These are phyloP conservation scores for Fusarium pseudonygamai DNA, from an alignment of 2,329 filamentous ascomycete genomes.

Conservation along the genomic window DNA sequence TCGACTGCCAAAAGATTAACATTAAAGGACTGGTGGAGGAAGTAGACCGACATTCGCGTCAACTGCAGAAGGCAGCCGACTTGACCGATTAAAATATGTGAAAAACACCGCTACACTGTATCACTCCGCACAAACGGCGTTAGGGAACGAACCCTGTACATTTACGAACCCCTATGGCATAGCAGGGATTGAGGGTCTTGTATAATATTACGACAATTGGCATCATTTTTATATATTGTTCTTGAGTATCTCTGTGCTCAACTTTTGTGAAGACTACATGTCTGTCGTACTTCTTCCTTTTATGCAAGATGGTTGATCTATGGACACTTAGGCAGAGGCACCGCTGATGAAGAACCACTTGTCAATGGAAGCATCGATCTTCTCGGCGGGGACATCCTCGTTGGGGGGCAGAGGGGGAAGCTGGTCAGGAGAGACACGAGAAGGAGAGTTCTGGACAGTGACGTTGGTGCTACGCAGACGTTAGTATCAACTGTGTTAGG, in stretches of 20 bases:
- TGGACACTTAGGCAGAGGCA: constrained; percentile 75
- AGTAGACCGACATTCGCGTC: constrained; percentile 87
- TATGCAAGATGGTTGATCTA: constrained; percentile 23
- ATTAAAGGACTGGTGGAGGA: constrained; percentile 90
- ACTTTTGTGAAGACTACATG: constrained; percentile 30
- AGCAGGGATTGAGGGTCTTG: constrained; percentile 32
- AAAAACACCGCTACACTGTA: constrained; percentile 44
- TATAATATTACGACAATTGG: constrained; percentile 41
- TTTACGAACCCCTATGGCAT: constrained; percentile 27
- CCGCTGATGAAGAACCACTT: constrained; percentile 99
- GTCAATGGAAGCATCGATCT: constrained; percentile 96
- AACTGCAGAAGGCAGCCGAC: constrained; percentile 83
- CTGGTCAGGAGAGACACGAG: constrained; percentile 74
- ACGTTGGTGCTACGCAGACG: constrained; percentile 75
- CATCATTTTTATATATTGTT: constrained; percentile 34
- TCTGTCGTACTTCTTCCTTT: constrained; percentile 22
- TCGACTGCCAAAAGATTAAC: constrained; percentile 82
- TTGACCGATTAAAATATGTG: constrained; percentile 60
- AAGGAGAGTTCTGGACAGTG: constrained; percentile 76
- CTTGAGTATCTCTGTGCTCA: constrained; percentile 24
- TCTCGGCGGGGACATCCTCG: constrained; percentile 83
- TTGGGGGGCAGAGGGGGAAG: constrained; percentile 80
- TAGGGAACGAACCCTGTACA: constrained; percentile 37
- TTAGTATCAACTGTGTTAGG: constrained; percentile 41
- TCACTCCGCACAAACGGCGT: constrained; percentile 48